Percentiles rank a stretch among this genome's conserved stretches.
Conservation (phyloP, 2,329 filamentous ascomycete species). For the Emmonsiellopsis sp. region DNA sequence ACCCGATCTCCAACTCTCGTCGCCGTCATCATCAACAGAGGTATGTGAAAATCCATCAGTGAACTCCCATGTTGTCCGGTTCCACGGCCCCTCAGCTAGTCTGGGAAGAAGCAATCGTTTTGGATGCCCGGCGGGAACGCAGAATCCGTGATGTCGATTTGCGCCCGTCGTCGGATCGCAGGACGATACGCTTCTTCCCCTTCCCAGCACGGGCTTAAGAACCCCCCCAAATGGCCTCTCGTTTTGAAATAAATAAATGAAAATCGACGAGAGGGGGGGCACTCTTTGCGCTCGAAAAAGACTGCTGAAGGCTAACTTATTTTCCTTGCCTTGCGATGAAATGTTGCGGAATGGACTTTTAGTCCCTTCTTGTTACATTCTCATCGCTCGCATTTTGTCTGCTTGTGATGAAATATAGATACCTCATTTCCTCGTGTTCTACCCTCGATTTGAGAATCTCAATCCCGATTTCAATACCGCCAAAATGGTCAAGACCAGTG, state of each 20-base stretch:
- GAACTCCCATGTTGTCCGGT: slow-evolving; percentile 10
- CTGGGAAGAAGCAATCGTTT: slow-evolving; percentile 34
- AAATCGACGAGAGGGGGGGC: slow-evolving; percentile 37
- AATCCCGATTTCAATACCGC: slow-evolving; percentile 43
- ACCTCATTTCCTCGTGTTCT: slow-evolving; percentile 42
- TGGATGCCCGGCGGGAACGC: slow-evolving; percentile 7
- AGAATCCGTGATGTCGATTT: neutral
- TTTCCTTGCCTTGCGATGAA: slow-evolving; percentile 6
- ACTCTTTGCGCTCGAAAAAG: slow-evolving; percentile 56
- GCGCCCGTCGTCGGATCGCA: slow-evolving; percentile 5
- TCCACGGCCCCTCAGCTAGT: slow-evolving; percentile 34
- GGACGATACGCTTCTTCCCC: slow-evolving; percentile 36
- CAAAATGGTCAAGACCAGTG: slow-evolving; percentile 99
- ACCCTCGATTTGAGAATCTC: slow-evolving; percentile 45
- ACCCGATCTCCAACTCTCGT: slow-evolving; percentile 18
- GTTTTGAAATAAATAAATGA: neutral
- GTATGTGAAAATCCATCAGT: slow-evolving; percentile 27
- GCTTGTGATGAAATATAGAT: slow-evolving; percentile 35
- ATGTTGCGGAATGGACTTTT: slow-evolving; percentile 1
- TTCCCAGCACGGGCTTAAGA: slow-evolving; percentile 55
- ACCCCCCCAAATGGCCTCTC: slow-evolving; percentile 43
- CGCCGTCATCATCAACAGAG: slow-evolving; percentile 25
- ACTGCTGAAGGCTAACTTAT: slow-evolving; percentile 55
- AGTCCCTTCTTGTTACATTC: slow-evolving; percentile 7
- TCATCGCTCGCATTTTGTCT: neutral